phyloP scores from a whole-genome alignment of 202 grass and related monocot genomes.

The Cymbopogon flexuosus region DNA sequence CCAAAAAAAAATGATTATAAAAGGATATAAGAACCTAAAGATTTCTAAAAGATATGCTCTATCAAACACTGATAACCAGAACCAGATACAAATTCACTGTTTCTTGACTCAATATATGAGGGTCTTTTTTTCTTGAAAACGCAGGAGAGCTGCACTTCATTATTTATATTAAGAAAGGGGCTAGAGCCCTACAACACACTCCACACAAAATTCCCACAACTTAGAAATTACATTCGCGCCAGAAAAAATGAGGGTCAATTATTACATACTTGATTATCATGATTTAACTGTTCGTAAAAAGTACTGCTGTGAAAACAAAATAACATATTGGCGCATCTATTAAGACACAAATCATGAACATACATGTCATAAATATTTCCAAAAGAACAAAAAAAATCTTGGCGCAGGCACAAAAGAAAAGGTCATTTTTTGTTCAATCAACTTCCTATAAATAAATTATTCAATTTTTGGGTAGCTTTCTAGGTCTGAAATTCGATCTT shows the following conservation, averaged over 20 bases:
- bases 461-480: neutral
- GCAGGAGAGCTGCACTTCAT: too few species aligned
- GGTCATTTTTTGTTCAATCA: neutral
- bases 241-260: neutral
- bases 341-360: neutral
- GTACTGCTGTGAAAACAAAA: neutral
- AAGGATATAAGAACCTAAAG: neutral
- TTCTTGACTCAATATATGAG: too few species aligned
- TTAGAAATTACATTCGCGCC: too few species aligned
- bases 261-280: neutral
- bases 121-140: too few species aligned
- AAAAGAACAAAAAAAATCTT: neutral
- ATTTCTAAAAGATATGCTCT: neutral
- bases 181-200: too few species aligned
- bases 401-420: neutral
- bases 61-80: constrained; percentile 1
- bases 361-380: neutral
- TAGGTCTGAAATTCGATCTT: neutral
- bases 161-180: too few species aligned
- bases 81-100: neutral
- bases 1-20: neutral
- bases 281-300: neutral
- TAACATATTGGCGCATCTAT: neutral
- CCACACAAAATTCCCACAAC: too few species aligned
- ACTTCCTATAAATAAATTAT: neutral